Evolutionary conservation across 2,329 filamentous ascomycete species (phyloP), one percentile per base, ranked within the genome.

Genomic region (Colletotrichum simmondsii): DNA sequence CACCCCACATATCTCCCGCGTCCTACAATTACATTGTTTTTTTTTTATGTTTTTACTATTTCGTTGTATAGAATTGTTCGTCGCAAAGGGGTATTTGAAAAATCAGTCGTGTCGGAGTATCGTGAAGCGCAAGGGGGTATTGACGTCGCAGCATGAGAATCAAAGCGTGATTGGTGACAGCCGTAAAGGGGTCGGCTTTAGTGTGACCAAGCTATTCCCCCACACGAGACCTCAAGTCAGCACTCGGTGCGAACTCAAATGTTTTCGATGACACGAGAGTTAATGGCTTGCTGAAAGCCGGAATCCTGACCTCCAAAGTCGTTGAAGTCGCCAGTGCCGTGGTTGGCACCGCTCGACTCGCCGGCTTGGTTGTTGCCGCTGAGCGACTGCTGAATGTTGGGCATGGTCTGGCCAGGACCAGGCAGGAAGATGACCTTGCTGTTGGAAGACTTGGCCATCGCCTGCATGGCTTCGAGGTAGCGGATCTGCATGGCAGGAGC

Each of bases 401-500:
- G 83, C 79, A 92, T 89, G 19, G 89, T 91, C 84, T 93, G 90
- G 76, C 80, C 83, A 59, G 82, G 80, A 11, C 87, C 91, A 11
- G 93, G 93, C 78, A 97, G 80, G 87, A 96, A 97, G 79, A 97
- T 95, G 79, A 97, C 93, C 85, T 97, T 97, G 85, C 89, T 92
- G 84, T 95, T 97, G 60, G 95, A 94, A 0, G 91, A 91, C 90
- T 98, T 98, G 78, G 97, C 97, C 96, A 99, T 99, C 54, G 94
- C 91, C 83, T 98, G 97, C 96, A 98, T 98, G 4, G 97, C 95
- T 86, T 99, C 97, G 77, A 99, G 93, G 83, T 98, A 98, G 76
- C 95, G 89, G 86, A 98, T 98, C 86, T 98, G 95, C 97, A 99
- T 99, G 77, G 97, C 97, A 3, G 97, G 97, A 0, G 96, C 96